Conservation (phyloP, 2,329 filamentous ascomycete species). For the Xylaria sp. region DNA sequence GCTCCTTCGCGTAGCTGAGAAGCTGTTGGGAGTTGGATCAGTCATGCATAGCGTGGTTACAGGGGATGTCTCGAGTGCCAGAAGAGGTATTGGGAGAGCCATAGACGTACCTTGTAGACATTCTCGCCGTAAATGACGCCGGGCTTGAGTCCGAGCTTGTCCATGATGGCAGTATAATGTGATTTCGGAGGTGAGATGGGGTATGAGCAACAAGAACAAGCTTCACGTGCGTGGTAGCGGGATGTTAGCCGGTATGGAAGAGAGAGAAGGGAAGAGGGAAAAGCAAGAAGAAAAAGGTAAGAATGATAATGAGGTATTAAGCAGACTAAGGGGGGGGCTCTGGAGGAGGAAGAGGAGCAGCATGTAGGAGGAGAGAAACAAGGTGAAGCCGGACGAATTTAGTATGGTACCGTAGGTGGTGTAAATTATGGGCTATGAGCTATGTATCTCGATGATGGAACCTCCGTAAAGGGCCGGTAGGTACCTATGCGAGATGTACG, state of each 20-base stretch:
- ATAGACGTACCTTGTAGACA: constrained; percentile 30
- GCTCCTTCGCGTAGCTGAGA: constrained; percentile 52
- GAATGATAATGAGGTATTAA: constrained; percentile 27
- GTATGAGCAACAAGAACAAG: neutral
- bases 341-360: neutral
- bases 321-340: constrained; percentile 12
- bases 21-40: too few species aligned
- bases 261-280: neutral
- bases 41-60: too few species aligned
- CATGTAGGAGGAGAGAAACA: neutral
- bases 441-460: neutral
- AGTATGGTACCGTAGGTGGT: constrained; percentile 3
- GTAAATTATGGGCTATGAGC: constrained; percentile 9
- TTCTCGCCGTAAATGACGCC: constrained; percentile 41
- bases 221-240: constrained; percentile 5
- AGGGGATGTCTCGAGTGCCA: neutral
- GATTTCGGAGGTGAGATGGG: constrained; percentile 1
- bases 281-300: neutral
- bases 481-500: neutral
- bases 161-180: constrained; percentile 23
- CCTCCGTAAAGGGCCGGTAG: neutral
- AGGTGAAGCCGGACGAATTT: constrained; percentile 10
- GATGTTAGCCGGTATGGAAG: neutral
- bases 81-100: neutral
- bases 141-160: constrained; percentile 35